Percentiles rank a stretch among this genome's conserved stretches.
Conservation (phyloP, 371 early-diverging fungal genomes). For the Mortierella sp. region DNA sequence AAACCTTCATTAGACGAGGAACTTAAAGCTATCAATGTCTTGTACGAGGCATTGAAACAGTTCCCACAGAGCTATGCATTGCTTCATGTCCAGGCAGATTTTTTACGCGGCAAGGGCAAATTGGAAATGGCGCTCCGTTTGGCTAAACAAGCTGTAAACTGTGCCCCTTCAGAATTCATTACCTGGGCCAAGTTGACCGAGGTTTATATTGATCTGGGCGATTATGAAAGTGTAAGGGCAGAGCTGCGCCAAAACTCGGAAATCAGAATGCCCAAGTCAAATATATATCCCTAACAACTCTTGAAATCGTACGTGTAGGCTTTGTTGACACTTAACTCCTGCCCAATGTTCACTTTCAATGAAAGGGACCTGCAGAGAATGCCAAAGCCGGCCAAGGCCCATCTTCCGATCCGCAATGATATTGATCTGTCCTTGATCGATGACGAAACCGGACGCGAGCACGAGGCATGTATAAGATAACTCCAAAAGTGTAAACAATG, state of each 20-base stretch:
- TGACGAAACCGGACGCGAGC: conserved; percentile 80
- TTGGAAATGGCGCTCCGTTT: conserved; percentile 85
- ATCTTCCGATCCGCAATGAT: conserved; percentile 83
- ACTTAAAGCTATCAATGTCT: conserved; percentile 86
- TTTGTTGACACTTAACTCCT: conserved; percentile 93
- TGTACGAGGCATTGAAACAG: conserved; percentile 84
- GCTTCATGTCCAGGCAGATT: conserved; percentile 90
- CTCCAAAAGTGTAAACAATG: background rate
- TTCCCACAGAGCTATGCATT: conserved; percentile 86
- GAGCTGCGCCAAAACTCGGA: background rate
- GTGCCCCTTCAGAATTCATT: conserved; percentile 94
- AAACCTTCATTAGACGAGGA: conserved; percentile 84
- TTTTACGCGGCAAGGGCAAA: conserved; percentile 68
- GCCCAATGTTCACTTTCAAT: conserved; percentile 96
- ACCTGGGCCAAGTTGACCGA: conserved; percentile 96
- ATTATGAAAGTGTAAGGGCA: conserved; percentile 80
- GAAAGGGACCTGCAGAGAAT: conserved; percentile 93
- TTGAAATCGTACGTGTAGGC: conserved; percentile 64
- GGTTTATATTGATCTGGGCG: conserved; percentile 87
- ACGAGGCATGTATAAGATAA: conserved; percentile 64
- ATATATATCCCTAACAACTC: background rate
- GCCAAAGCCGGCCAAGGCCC: conserved; percentile 88
- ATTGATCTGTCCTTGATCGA: conserved; percentile 72
- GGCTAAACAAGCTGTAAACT: conserved; percentile 92
- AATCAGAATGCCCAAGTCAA: no score